These are phyloP conservation scores for Alternaria angustiovoidea DNA, from an alignment of 2,329 filamentous ascomycete species.

Conservation along the genomic window DNA sequence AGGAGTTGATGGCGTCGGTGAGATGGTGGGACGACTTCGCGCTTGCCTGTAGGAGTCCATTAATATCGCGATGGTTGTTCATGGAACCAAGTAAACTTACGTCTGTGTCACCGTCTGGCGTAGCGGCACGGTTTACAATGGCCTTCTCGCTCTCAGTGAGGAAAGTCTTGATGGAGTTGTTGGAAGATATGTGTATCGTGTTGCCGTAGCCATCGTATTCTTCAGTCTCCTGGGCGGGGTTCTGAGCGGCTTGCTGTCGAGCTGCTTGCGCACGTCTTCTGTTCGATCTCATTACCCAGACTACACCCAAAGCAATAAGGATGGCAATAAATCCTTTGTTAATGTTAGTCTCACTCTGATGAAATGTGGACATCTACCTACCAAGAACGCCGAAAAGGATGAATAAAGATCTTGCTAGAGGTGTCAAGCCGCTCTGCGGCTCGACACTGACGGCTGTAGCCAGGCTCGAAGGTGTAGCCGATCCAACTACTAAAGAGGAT, in stretches of 20 bases:
- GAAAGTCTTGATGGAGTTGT: background rate
- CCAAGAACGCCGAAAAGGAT: conserved; percentile 19
- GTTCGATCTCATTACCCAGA: conserved; percentile 11
- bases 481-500: background rate
- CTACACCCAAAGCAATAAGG: conserved; percentile 14
- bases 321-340: conserved; percentile 13
- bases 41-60: background rate
- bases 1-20: conserved; percentile 16
- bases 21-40: conserved; percentile 1
- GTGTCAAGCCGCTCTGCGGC: conserved; percentile 8
- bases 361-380: background rate
- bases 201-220: conserved; percentile 1
- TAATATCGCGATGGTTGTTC: background rate
- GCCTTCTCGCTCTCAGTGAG: conserved; percentile 22
- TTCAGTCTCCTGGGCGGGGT: background rate
- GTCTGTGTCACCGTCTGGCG: conserved; percentile 14
- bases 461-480: background rate
- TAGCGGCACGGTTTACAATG: conserved; percentile 18
- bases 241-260: background rate
- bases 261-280: conserved; percentile 2
- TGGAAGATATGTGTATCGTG: conserved; percentile 1
- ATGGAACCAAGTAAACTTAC: conserved; percentile 6
- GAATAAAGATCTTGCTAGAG: conserved; percentile 16
- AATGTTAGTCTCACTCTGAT: background rate
- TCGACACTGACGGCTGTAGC: background rate